Evolutionary conservation across 257 asterid species (phyloP), one percentile per base, ranked within the genome.

Genomic region (Paraleonurus japonicus): DNA sequence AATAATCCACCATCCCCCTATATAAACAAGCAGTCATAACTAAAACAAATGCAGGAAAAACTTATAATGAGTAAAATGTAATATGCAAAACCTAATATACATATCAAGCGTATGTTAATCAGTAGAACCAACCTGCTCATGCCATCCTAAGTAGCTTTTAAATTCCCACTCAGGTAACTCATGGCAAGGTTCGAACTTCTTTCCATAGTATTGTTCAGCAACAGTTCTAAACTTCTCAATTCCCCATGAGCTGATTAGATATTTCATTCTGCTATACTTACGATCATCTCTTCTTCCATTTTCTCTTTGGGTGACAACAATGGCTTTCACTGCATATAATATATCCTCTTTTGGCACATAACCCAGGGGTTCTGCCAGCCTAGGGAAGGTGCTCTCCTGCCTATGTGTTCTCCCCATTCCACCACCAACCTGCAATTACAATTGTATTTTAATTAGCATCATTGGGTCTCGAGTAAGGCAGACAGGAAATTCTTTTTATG

Each of bases 351-450:
- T 94, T 28, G 96, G 97, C 78, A 94, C 99, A 81, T 89, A 94
- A 16, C 99, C 99, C 77, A 94, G 64, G 24, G 97, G 95, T 68
- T 91, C 96, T 69, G 99, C 96, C 71, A 91, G 48, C 73, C 92
- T 92, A 76, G 99, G 82, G 73, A 94, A 94, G 27, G 99, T 94
- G 57, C 86, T 74, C 73, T 94, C 97, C 76, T 81, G 1, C 81
- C 98, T 86, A 81, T 91, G 97, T 59, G 99, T 94, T 79, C 99
- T 86, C 48, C 99, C 99, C 97, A 94, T 91, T 50, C 99, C 99
- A 82, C 99, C 99, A 83, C 99, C 99, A 79, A 94, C 99, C 99
- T 94, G 87, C 79, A 86, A 61, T 10, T 48, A 61, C 53, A 39
- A 75, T 59, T 13, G 13, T 65, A 55, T 53, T 53, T 60, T 39